Conservation (phyloP, 2,329 filamentous ascomycete species). For the Harringtonia aguacate region DNA sequence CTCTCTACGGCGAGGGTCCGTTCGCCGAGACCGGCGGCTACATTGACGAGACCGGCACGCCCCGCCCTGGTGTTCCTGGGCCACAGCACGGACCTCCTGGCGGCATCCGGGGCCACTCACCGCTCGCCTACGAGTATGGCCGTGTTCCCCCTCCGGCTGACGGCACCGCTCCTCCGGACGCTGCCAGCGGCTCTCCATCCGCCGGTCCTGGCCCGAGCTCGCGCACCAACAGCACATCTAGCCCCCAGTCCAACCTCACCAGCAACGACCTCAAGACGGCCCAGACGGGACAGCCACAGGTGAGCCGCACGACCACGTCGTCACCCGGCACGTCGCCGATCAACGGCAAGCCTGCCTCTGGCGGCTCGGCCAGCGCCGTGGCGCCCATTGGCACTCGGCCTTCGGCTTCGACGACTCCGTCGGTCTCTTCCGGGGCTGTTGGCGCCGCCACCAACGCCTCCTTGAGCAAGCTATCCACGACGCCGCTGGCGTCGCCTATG, state of each 20-base stretch:
- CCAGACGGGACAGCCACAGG: constrained; percentile 53
- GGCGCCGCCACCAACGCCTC: constrained; percentile 45
- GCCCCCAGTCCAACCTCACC: constrained; percentile 59
- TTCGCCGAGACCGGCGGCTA: constrained; percentile 59
- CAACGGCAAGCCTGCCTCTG: constrained; percentile 40
- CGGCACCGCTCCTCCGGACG: constrained; percentile 11
- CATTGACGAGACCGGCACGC: constrained; percentile 55
- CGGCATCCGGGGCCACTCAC: constrained; percentile 65
- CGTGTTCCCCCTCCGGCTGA: constrained; percentile 27
- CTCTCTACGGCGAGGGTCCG: constrained; percentile 71
- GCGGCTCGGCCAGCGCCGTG: constrained; percentile 46
- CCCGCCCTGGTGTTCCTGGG: constrained; percentile 56
- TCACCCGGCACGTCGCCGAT: constrained; percentile 75
- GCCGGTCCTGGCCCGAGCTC: constrained; percentile 45
- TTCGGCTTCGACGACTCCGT: constrained; percentile 35
- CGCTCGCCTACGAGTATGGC: constrained; percentile 60
- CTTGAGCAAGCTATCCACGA: constrained; percentile 74
- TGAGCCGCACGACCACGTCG: constrained; percentile 71
- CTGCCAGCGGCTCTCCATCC: constrained; percentile 28
- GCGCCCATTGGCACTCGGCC: constrained; percentile 92
- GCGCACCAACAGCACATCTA: constrained; percentile 75
- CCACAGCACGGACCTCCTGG: constrained; percentile 43
- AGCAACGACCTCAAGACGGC: constrained; percentile 32
- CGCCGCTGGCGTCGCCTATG: constrained; percentile 82
- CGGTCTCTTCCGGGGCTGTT: constrained; percentile 13